Conservation (phyloP, 2,329 filamentous ascomycete species). For the Fusarium incarnatum region DNA sequence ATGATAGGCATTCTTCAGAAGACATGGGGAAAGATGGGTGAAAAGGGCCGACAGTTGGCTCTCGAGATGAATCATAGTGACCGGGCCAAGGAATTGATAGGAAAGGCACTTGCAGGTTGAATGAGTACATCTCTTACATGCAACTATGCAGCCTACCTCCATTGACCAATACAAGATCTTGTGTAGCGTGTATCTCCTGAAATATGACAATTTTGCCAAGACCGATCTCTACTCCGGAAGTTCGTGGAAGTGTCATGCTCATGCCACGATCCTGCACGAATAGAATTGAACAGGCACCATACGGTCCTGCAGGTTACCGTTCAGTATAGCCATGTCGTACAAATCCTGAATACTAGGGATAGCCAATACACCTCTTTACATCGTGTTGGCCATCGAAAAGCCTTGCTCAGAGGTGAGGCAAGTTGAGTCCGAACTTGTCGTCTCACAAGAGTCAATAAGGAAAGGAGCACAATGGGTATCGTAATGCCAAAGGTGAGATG, state of each 20-base stretch:
- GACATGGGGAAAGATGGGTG: constrained; percentile 82
- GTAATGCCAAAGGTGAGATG: constrained; percentile 7
- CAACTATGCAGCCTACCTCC: background rate
- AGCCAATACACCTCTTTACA: constrained; percentile 6
- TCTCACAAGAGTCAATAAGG: constrained; percentile 6
- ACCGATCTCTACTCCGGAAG: background rate
- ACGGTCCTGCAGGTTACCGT: background rate
- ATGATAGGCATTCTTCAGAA: constrained; percentile 76
- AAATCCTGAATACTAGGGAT: background rate
- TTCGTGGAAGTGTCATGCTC: background rate
- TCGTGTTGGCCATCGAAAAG: constrained; percentile 7
- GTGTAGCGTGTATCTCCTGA: background rate
- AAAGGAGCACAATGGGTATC: background rate
- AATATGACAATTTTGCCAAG: constrained; percentile 4
- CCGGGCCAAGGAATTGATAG: constrained; percentile 69
- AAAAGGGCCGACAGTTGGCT: constrained; percentile 71
- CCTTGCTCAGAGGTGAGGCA: background rate
- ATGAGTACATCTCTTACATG: background rate
- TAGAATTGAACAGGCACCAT: background rate
- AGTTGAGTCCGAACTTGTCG: background rate
- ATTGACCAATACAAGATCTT: background rate
- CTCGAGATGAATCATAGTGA: constrained; percentile 73
- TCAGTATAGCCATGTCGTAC: background rate
- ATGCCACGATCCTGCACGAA: constrained; percentile 14
- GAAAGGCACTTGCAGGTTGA: constrained; percentile 65